A percentile compares a stretch with the other conserved stretches of the same genome.
phyloP scores from a whole-genome alignment of 305 asterid genomes.

The Fraxinus velutina region DNA sequence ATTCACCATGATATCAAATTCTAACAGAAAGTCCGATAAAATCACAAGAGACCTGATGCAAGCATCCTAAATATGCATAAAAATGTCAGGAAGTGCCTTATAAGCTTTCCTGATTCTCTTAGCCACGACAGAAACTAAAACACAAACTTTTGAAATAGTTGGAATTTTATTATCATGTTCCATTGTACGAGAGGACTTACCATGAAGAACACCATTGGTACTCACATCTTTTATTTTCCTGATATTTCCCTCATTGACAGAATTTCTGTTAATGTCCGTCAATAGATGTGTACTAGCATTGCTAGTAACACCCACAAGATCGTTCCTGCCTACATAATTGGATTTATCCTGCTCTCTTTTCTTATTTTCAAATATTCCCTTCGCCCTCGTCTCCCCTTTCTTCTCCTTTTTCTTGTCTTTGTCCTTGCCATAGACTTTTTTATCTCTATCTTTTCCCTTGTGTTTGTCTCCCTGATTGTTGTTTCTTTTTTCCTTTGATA shows the following conservation, averaged over 20 bases:
- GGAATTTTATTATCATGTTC: constrained; percentile 16
- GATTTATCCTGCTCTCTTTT: constrained; percentile 26
- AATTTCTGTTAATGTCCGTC: constrained; percentile 22
- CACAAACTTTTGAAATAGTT: background rate
- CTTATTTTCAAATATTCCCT: constrained; percentile 30
- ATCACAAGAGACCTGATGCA: constrained; percentile 13
- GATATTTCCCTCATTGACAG: constrained; percentile 26
- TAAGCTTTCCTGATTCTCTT: background rate
- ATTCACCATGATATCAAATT: constrained; percentile 11
- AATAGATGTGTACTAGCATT: constrained; percentile 15
- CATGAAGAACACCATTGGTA: constrained; percentile 45
- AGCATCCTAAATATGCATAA: constrained; percentile 12
- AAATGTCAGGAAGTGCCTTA: background rate
- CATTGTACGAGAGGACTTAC: constrained; percentile 42
- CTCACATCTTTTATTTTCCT: constrained; percentile 39
- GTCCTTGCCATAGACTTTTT: constrained; percentile 36
- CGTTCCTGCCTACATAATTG: constrained; percentile 25
- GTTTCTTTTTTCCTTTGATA: constrained; percentile 35
- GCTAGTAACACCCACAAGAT: constrained; percentile 25
- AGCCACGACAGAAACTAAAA: background rate
- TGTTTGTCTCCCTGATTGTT: constrained; percentile 32
- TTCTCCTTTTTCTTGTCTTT: constrained; percentile 37
- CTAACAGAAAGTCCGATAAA: background rate
- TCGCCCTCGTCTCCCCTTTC: constrained; percentile 20
- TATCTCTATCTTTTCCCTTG: constrained; percentile 34